Percentiles rank a stretch among this genome's conserved stretches.
Evolutionary conservation across 768 basidiomycete genomes (phyloP).

Genomic region (Obba rivulosa): DNA sequence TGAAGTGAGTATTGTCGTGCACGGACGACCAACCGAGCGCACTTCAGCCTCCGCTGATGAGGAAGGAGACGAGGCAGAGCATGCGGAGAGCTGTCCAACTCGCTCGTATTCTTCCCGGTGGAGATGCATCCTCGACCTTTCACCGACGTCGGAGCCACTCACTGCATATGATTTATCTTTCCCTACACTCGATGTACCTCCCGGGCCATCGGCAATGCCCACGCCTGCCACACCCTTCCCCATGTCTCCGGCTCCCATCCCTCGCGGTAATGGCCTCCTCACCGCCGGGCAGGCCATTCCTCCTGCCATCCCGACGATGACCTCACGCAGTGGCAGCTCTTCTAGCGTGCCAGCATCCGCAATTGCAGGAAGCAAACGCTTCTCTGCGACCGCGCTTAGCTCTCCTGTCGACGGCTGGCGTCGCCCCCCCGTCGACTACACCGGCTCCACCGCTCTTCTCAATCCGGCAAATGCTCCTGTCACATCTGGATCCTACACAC

Average conservation of each 20-base stretch:
- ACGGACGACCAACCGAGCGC: slow-evolving; percentile 60
- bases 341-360: slow-evolving; percentile 5
- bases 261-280: slow-evolving; percentile 1
- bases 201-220: slow-evolving; percentile 14
- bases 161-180: neutral
- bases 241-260: neutral
- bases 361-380: slow-evolving; percentile 55
- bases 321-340: slow-evolving; percentile 30
- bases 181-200: neutral
- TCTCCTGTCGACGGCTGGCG: slow-evolving; percentile 10
- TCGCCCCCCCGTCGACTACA: slow-evolving; percentile 23
- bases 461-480: slow-evolving; percentile 22
- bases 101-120: slow-evolving; percentile 76
- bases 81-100: slow-evolving; percentile 52
- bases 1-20: slow-evolving; percentile 74
- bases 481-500: slow-evolving; percentile 4
- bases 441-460: slow-evolving; percentile 23
- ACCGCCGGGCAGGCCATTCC: slow-evolving; percentile 12
- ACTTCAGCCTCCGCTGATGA: neutral
- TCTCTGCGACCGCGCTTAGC: slow-evolving; percentile 39
- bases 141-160: slow-evolving; percentile 17
- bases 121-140: slow-evolving; percentile 87
- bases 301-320: slow-evolving; percentile 14
- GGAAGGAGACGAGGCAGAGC: no score
- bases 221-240: slow-evolving; percentile 81